These are phyloP conservation scores for Krasilnikovozyma curviuscula DNA, from an alignment of 768 basidiomycete genomes.

Conservation along the genomic window DNA sequence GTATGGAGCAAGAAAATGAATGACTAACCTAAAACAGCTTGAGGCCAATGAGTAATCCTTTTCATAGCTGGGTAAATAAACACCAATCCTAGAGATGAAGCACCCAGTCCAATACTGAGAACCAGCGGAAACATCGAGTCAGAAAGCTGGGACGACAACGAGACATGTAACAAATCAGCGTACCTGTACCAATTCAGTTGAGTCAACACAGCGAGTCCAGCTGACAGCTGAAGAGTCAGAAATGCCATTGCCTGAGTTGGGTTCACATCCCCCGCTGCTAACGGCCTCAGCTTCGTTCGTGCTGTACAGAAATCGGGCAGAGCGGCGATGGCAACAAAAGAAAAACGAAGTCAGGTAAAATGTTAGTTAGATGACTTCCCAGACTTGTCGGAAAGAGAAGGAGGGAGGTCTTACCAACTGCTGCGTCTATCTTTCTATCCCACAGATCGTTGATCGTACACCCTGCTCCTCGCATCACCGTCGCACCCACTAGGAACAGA, in stretches of 20 bases:
- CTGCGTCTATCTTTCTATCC: constrained; percentile 78
- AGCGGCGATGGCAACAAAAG: neutral
- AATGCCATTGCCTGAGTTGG: constrained; percentile 57
- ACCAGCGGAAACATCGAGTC: neutral
- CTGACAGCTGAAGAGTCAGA: constrained; percentile 58
- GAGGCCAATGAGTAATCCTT: constrained; percentile 88
- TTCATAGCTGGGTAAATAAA: constrained; percentile 92
- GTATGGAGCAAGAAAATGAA: neutral
- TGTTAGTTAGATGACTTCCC: neutral
- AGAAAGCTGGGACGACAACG: neutral
- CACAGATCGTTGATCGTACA: constrained; percentile 99
- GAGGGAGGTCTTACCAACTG: constrained; percentile 43
- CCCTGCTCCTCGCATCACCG: constrained; percentile 93
- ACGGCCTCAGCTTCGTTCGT: constrained; percentile 67
- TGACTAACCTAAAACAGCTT: constrained; percentile 66
- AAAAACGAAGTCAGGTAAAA: neutral
- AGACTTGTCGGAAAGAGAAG: neutral
- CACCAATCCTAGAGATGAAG: constrained; percentile 73
- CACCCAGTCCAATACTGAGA: constrained; percentile 68
- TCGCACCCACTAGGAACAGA: constrained; percentile 71
- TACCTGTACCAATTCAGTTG: constrained; percentile 94
- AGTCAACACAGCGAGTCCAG: constrained; percentile 63
- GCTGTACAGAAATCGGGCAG: constrained; percentile 30
- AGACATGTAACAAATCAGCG: constrained; percentile 14
- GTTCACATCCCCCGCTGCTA: constrained; percentile 65